Evolutionary conservation across 768 basidiomycete genomes (phyloP), one percentile per base, ranked within the genome.

Genomic region (Suillus plorans): DNA sequence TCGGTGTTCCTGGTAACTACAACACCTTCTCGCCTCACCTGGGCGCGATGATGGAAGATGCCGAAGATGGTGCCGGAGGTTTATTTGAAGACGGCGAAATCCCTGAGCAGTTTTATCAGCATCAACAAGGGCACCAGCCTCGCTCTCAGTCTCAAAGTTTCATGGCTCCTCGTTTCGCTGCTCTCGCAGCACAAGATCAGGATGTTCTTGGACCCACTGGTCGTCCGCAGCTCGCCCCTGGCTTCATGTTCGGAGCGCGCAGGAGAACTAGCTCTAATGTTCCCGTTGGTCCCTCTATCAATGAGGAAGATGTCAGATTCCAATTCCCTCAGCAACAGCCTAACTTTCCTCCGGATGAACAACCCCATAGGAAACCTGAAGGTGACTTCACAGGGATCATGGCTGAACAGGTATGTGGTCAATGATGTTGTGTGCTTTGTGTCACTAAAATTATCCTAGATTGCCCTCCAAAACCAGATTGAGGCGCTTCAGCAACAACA

Each of bases 401-500:
- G 94, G 94, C 94, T 7, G 95, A 98, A 77, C 97, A 98, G 85
- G 95, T 94, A 68, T 66, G 80, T 66, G 6, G 6, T 34, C 50
- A 66, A 39, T 31, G n/a, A 63, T 60, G 44, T 47, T 37, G 44
- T 2, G 42, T 53, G 45, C 59, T 62, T 25, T 67, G 63, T 42
- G 63, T 64, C 55, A n/a, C 56, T 68, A 42, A 59, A 62, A 45
- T 44, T 64, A 50, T 42, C 14, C 45, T 72, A 94, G 92, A 92
- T 96, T 72, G 93, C 93, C 53, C 73, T 97, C 63, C 95, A 96
- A 78, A 93, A 76, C 70, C 94, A 97, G 77, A 95, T 96, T 68
- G 94, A 95, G 78, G 90, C 85, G 5, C 80, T 97, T 64, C 92
- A 95, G 70, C 91, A 94, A 61, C 94, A 97, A 67, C 94, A 97